phyloP scores from a whole-genome alignment of 768 basidiomycete genomes.

The Exidia glandulosa region DNA sequence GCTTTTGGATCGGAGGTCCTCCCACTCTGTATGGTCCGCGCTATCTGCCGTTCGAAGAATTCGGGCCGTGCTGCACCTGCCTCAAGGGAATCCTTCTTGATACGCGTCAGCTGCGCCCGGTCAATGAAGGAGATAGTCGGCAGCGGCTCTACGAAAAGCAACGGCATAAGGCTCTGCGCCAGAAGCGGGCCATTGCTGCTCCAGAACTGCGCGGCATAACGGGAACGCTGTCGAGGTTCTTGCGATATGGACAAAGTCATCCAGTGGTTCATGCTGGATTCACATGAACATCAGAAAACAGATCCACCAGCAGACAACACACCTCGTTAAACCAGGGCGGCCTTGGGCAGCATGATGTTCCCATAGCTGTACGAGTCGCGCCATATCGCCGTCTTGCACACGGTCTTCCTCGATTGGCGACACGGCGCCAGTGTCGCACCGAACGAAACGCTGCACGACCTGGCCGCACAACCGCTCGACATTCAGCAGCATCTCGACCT shows the following conservation, averaged over 20 bases:
- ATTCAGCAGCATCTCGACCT: slow-evolving; percentile 27
- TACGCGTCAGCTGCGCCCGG: slow-evolving; percentile 49
- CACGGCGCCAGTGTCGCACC: background rate
- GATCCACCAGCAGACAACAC: background rate
- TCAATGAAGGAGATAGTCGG: slow-evolving; percentile 61
- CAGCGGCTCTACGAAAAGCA: slow-evolving; percentile 67
- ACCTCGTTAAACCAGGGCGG: background rate
- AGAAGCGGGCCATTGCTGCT: slow-evolving; percentile 21
- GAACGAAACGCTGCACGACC: background rate
- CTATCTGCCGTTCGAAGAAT: background rate
- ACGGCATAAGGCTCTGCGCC: slow-evolving; percentile 43
- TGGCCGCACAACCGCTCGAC: slow-evolving; percentile 12
- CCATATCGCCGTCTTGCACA: background rate
- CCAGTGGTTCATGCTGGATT: slow-evolving; percentile 43
- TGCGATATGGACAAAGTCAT: slow-evolving; percentile 66
- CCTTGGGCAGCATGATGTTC: background rate
- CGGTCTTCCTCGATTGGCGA: background rate
- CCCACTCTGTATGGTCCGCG: background rate
- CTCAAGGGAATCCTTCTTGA: slow-evolving; percentile 51
- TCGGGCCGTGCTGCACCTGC: slow-evolving; percentile 18
- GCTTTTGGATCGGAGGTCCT: background rate
- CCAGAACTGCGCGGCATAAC: slow-evolving; percentile 76
- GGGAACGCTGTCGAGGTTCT: slow-evolving; percentile 61
- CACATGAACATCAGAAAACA: background rate
- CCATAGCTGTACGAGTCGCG: background rate